A percentile compares a stretch with the other conserved stretches of the same genome.
Evolutionary conservation across 768 basidiomycete species (phyloP).

Genomic region (Hebeloma cylindrosporum): DNA sequence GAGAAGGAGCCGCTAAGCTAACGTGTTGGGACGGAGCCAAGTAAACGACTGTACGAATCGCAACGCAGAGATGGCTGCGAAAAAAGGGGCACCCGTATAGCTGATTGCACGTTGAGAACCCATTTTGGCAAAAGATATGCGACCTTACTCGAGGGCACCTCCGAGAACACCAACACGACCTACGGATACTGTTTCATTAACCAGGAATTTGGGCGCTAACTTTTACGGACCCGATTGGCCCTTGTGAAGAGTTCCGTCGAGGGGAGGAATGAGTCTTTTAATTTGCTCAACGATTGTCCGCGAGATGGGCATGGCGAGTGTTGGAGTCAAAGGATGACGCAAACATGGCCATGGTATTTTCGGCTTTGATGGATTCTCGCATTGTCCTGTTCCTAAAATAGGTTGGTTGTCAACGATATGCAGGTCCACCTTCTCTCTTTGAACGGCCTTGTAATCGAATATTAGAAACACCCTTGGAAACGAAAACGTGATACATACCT

Average conservation of each 20-base stretch:
- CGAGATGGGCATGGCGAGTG: slow-evolving; percentile 55
- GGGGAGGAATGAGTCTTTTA: slow-evolving; percentile 84
- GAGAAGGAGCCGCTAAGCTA: slow-evolving; percentile 3
- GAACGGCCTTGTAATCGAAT: too few species aligned
- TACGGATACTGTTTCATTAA: slow-evolving; percentile 22
- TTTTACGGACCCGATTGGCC: slow-evolving; percentile 78
- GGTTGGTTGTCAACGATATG: too few species aligned
- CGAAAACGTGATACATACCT: too few species aligned
- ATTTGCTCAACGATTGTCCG: slow-evolving; percentile 67
- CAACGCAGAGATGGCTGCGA: slow-evolving; percentile 88
- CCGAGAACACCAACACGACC: slow-evolving; percentile 94
- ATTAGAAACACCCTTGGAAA: too few species aligned
- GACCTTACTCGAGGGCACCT: slow-evolving; percentile 84
- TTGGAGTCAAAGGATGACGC: background rate
- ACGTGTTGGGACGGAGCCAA: background rate
- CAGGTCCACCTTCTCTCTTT: too few species aligned
- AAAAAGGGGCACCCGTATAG: slow-evolving; percentile 97
- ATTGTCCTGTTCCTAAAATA: too few species aligned
- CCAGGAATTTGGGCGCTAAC: background rate
- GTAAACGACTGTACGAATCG: slow-evolving; percentile 58
- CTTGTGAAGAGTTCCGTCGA: slow-evolving; percentile 88
- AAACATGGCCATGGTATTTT: too few species aligned
- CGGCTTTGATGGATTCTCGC: background rate
- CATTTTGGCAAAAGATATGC: background rate
- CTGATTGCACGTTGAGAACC: slow-evolving; percentile 39